These are phyloP conservation scores for Aureobasidium sp. DNA, from an alignment of 2,329 filamentous ascomycete genomes.

Conservation along the genomic window DNA sequence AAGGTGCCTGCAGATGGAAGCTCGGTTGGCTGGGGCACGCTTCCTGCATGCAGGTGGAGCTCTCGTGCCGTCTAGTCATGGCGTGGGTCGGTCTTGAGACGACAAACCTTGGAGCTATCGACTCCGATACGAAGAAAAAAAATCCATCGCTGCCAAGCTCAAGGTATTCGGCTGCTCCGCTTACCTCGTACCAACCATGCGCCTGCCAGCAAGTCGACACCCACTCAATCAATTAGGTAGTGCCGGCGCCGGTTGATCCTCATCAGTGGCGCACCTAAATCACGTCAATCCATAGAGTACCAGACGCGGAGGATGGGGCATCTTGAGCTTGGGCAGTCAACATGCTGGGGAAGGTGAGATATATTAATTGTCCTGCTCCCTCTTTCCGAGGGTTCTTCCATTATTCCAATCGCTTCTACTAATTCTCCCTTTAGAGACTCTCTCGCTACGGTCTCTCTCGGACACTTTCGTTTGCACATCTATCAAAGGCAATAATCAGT, in stretches of 20 bases:
- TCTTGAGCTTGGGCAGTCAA: neutral
- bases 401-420: constrained; percentile 14
- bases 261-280: constrained; percentile 15
- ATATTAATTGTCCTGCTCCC: constrained; percentile 9
- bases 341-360: constrained; percentile 2
- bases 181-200: neutral
- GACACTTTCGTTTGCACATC: constrained; percentile 24
- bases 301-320: constrained; percentile 3
- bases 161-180: constrained; percentile 8
- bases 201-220: neutral
- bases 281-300: constrained; percentile 15
- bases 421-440: constrained; percentile 32
- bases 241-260: constrained; percentile 10
- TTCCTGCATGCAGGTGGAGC: constrained; percentile 12
- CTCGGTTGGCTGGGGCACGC: constrained; percentile 14
- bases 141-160: constrained; percentile 1
- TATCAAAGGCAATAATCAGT: neutral
- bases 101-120: constrained; percentile 8
- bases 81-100: constrained; percentile 1
- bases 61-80: constrained; percentile 4
- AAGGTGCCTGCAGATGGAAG: neutral
- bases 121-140: constrained; percentile 13
- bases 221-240: neutral
- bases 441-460: constrained; percentile 40
- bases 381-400: neutral